These are phyloP conservation scores for Dipteronia sinensis DNA, from an alignment of 345 rosid species.

Conservation along the genomic window DNA sequence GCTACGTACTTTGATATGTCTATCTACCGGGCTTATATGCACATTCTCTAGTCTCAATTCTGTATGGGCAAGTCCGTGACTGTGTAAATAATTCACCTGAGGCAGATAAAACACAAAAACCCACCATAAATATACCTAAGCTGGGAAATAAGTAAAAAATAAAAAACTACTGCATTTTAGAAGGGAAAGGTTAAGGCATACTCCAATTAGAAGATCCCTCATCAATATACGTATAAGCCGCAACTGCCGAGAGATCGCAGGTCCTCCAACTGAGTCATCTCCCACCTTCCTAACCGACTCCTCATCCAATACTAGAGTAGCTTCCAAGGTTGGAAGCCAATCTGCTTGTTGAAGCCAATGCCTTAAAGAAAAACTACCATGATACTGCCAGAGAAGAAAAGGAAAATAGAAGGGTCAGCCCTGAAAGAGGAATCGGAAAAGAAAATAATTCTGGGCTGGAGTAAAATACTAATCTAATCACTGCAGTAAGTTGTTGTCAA, in stretches of 20 bases:
- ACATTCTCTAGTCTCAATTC: conserved; percentile 95
- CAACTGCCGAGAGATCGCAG: conserved; percentile 84
- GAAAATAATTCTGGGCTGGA: background rate
- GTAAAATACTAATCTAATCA: background rate
- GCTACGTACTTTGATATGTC: conserved; percentile 81
- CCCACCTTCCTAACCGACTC: conserved; percentile 84
- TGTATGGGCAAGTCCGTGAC: conserved; percentile 97
- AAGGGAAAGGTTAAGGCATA: conserved; percentile 40
- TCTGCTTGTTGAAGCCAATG: conserved; percentile 96
- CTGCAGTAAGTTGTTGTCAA: background rate
- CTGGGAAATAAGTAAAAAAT: background rate
- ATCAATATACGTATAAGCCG: conserved; percentile 75
- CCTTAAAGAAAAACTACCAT: conserved; percentile 91
- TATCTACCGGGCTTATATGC: conserved; percentile 91
- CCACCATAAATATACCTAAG: conserved; percentile 17
- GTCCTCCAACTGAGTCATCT: conserved; percentile 96
- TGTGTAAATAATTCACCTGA: conserved; percentile 96
- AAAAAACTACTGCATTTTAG: background rate
- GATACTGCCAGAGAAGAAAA: conserved; percentile 51
- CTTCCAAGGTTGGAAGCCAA: conserved; percentile 97
- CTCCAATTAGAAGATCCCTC: conserved; percentile 96
- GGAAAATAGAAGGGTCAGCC: too few species aligned
- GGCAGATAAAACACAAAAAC: conserved; percentile 21
- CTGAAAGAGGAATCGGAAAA: background rate
- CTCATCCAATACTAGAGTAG: conserved; percentile 93